phyloP scores from a whole-genome alignment of 208 protist species.

The Leishmania guyanensis region DNA sequence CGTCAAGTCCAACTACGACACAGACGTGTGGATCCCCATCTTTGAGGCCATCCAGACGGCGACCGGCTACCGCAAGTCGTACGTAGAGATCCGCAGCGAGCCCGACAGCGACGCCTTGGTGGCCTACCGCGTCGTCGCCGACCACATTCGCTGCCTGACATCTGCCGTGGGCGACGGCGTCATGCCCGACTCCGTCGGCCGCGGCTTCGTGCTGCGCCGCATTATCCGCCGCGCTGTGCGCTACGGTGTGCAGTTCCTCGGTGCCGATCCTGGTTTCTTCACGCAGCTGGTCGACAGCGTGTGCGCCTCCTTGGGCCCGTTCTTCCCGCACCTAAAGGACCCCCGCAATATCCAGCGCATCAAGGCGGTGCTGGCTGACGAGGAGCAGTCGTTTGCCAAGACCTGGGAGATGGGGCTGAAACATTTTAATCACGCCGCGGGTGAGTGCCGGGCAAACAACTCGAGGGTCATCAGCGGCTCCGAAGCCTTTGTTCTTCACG shows the following conservation, averaged over 20 bases:
- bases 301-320: slow-evolving; percentile 85
- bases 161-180: slow-evolving; percentile 97
- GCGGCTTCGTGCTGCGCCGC: slow-evolving; percentile 97
- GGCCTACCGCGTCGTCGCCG: slow-evolving; percentile 98
- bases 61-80: slow-evolving; percentile 88
- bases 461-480: slow-evolving; percentile 78
- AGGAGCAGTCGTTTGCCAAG: slow-evolving; percentile 96
- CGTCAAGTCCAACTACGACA: slow-evolving; percentile 99
- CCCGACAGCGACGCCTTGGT: slow-evolving; percentile 90
- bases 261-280: slow-evolving; percentile 94
- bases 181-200: slow-evolving; percentile 92
- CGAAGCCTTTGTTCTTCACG: slow-evolving; percentile 94
- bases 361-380: slow-evolving; percentile 91
- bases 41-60: slow-evolving; percentile 96
- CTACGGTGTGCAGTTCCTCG: slow-evolving; percentile 96
- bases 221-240: slow-evolving; percentile 97
- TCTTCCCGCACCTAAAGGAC: slow-evolving; percentile 95
- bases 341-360: slow-evolving; percentile 84
- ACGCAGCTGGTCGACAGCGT: slow-evolving; percentile 92
- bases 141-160: slow-evolving; percentile 99
- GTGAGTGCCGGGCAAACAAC: slow-evolving; percentile 61
- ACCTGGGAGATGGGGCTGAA: slow-evolving; percentile 96
- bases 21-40: slow-evolving; percentile 97
- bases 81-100: slow-evolving; percentile 86
- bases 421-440: slow-evolving; percentile 89